Evolutionary conservation across 345 rosid species (phyloP).

Genomic region (Trapa incisa): DNA sequence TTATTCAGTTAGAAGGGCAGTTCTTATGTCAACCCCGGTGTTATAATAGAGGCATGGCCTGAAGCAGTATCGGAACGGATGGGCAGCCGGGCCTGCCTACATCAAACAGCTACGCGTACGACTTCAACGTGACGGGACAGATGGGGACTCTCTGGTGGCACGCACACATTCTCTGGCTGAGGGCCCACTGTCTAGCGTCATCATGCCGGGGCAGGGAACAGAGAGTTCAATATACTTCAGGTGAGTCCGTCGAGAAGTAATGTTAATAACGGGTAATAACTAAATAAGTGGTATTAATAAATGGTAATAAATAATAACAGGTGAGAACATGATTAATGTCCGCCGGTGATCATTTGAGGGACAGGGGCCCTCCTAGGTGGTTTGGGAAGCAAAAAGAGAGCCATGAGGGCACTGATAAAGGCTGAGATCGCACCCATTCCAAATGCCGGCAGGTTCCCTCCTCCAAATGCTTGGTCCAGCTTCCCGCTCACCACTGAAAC

Average conservation of each 20-base stretch:
- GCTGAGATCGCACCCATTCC: constrained; percentile 60
- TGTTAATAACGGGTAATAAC: too few relatives aligned
- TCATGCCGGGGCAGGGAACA: constrained; percentile 35
- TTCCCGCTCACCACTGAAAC: constrained; percentile 62
- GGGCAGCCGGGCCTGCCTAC: too few relatives aligned
- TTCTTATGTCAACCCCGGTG: too few relatives aligned
- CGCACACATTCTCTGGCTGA: constrained; percentile 51
- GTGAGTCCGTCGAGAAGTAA: too few relatives aligned
- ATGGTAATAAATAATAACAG: too few relatives aligned
- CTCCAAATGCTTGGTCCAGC: constrained; percentile 61
- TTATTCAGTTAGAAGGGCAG: too few relatives aligned
- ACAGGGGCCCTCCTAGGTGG: constrained; percentile 24
- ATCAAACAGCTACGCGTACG: constrained; percentile 20
- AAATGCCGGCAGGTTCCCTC: constrained; percentile 79
- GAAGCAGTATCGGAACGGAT: background rate
- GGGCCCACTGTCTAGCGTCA: constrained; percentile 48
- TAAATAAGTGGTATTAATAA: too few relatives aligned
- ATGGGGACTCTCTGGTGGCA: constrained; percentile 71
- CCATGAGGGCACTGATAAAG: constrained; percentile 40
- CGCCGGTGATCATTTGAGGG: background rate
- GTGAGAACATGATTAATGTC: background rate
- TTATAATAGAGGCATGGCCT: constrained; percentile 36
- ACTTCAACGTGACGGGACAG: constrained; percentile 50
- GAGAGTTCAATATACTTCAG: constrained; percentile 28
- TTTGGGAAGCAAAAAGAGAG: constrained; percentile 55